Evolutionary conservation across 116 monocot species (phyloP), one percentile per base, ranked within the genome.

Genomic region (Cymodocea nodosa): DNA sequence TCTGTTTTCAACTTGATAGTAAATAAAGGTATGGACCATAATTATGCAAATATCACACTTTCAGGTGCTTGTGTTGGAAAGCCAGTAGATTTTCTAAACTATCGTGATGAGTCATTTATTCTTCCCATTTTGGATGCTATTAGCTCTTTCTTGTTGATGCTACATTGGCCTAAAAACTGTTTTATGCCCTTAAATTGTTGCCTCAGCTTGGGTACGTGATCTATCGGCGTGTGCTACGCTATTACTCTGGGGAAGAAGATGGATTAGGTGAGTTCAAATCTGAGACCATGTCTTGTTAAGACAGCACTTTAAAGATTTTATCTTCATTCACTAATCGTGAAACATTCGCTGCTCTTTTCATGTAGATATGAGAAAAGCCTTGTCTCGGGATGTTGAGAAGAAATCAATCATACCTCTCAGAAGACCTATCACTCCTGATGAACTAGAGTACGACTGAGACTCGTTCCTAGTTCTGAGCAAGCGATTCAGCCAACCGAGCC

Each of bases 241-340:
- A 91, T 71, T 97, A 97, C 70, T 97, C 97, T 17, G 97, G 97
- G 2, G 97, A 91, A 79, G 97, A 97, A 77, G 97, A 98, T 76
- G 97, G 88, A 35, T 73, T 97, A 57, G 97, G 75, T 76, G 75
- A 64, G 63, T 59, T 17, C 44, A 44, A 11, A 6, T 44, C 44
- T 44, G 44, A 2, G 11, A 11, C 6, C 44, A 44, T 44, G 2
- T 44, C 3, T 44, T 44, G 44, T 44, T 1, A 44, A 44, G 44
- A 6, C 11, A 11, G 44, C 11, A 44, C 44, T 44, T 40, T 57
- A 36, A 6, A 15, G 18, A 14, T 25, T 56, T 34, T 30, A 11
- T 68, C 15, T n/a, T 35, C 6, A 44, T 44, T 6, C 9, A 22
- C 9, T 64, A 18, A 23, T 20, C 4, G 23, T 64, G 49, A 13